Evolutionary conservation across 441 rosid species (phyloP).

Genomic region (Erysimum cheiri): DNA sequence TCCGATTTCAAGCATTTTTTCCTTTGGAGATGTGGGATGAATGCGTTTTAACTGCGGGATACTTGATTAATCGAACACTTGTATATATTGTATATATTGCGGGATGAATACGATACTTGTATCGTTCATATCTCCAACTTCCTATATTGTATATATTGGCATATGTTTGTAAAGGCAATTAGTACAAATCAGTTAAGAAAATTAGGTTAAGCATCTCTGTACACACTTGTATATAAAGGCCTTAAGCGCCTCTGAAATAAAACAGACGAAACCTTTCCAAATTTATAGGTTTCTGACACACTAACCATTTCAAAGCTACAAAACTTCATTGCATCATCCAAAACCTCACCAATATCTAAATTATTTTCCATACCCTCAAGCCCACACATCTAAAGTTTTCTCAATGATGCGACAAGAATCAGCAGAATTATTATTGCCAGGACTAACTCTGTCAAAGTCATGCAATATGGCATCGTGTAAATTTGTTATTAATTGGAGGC

Average conservation of each 20-base stretch:
- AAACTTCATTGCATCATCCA: slow-evolving; percentile 60
- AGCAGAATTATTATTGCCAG: slow-evolving; percentile 30
- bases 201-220: too few species aligned
- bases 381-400: slow-evolving; percentile 37
- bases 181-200: too few species aligned
- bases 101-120: too few species aligned
- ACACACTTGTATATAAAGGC: too few species aligned
- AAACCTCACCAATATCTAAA: slow-evolving; percentile 38
- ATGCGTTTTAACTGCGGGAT: fast-evolving
- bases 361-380: slow-evolving; percentile 23
- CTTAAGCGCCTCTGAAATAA: too few species aligned
- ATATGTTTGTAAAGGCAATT: too few species aligned
- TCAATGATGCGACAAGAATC: slow-evolving; percentile 41
- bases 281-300: too few species aligned
- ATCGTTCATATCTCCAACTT: too few species aligned
- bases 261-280: too few species aligned
- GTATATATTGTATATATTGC: too few species aligned
- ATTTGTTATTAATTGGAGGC: not conserved
- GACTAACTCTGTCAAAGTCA: slow-evolving; percentile 30
- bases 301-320: slow-evolving; percentile 47
- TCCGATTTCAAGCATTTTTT: not conserved
- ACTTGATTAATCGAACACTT: not conserved
- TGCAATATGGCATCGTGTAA: slow-evolving; percentile 8
- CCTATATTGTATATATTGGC: too few species aligned
- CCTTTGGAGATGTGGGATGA: not conserved